Evolutionary conservation across 371 early-diverging fungal genomes (phyloP), one percentile per base, ranked within the genome.

Genomic region (Capillidium rhysosporum): DNA sequence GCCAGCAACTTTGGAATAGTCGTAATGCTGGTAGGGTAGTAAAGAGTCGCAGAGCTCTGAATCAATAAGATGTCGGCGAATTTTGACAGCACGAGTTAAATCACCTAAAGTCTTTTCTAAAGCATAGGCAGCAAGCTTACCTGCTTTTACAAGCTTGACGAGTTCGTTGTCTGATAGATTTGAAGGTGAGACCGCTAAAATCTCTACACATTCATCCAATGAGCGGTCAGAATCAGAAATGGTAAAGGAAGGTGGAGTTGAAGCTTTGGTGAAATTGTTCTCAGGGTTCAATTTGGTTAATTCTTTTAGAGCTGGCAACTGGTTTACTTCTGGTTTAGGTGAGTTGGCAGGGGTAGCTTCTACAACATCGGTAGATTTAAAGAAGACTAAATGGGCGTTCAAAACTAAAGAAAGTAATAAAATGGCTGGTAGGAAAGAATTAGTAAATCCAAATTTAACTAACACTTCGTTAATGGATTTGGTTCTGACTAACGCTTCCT

Each of bases 1-100:
- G 2, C 93, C 93, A 59, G 79, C 70, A 3, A 96, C 89, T 58
- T 80, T 80, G 58, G 76, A 68, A 65, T 92, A 95, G 61, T 89
- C 86, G 59, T 89, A 92, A 59, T 84, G 75, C 49, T 79, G 65
- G 57, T 80, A 63, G 16, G 94, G 94, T 44, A 93, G 64, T 7
- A 68, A 57, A 46, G 78, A 74, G 14, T 66, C 40, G 59, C 83
- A 81, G 7, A 84, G 67, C 14, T 23, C 24, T 16, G 41, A 16
- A 41, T 16, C n/a, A 26, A 84, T 76, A 26, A 86, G 54, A 5
- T 75, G 67, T 46, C 92, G 79, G 12, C 94, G 80, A 43, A 93
- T 76, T 62, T 68, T 66, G 49, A 93, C 89, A 31, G 92, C 92
- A 26, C 94, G 82, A 39, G 75, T 73, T 21, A 75, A 60, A 61